phyloP scores from a whole-genome alignment of 495 filamentous ascomycete genomes.

The Xylaria venustula region DNA sequence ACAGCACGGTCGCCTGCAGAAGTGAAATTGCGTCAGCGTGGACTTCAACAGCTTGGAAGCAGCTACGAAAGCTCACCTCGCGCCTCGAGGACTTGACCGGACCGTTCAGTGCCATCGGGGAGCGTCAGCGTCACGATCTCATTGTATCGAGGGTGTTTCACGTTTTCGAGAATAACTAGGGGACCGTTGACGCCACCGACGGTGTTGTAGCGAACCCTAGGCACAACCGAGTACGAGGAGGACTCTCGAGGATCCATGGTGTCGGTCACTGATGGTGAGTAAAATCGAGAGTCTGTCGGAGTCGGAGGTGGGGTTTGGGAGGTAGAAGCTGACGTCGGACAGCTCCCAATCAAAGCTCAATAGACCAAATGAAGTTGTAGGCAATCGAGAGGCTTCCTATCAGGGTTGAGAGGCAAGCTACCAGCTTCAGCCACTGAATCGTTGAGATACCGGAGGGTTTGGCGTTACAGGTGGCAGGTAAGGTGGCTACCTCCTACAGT shows the following conservation, averaged over 20 bases:
- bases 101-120: constrained; percentile 89
- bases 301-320: not conserved
- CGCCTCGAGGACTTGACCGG: constrained; percentile 95
- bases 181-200: constrained; percentile 97
- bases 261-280: constrained; percentile 16
- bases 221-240: constrained; percentile 66
- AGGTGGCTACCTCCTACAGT: no score
- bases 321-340: not conserved
- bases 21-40: not conserved
- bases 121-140: constrained; percentile 97
- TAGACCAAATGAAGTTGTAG: not conserved
- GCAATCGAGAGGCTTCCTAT: no score
- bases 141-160: constrained; percentile 96
- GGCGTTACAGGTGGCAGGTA: constrained; percentile 7
- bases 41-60: not conserved
- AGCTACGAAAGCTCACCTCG: constrained; percentile 58
- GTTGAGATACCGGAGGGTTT: not conserved
- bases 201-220: constrained; percentile 94
- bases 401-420: constrained; percentile 12
- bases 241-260: constrained; percentile 84
- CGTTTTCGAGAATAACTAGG: constrained; percentile 94
- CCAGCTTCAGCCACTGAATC: constrained; percentile 13
- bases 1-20: constrained; percentile 79
- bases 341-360: not conserved
- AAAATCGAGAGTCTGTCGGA: not conserved